Evolutionary conservation across 2,329 filamentous ascomycete species (phyloP).

Genomic region (Cytospora paraplurivora): DNA sequence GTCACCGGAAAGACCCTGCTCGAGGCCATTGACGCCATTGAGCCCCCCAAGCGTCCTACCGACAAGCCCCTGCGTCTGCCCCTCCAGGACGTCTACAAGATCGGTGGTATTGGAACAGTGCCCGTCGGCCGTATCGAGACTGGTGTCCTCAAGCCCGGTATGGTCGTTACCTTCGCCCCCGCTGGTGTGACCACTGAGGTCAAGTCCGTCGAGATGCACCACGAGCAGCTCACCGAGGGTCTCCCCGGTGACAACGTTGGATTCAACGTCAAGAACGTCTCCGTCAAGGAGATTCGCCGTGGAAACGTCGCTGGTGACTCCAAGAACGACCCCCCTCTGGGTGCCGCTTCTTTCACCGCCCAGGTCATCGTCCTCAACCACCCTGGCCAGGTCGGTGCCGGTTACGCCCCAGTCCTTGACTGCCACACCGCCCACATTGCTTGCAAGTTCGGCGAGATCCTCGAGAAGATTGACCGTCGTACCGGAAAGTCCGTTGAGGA

Average conservation of each 20-base stretch:
- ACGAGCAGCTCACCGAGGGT: constrained; percentile 97
- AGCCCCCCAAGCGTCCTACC: constrained; percentile 87
- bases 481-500: constrained; percentile 96
- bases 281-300: constrained; percentile 99
- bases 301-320: constrained; percentile 99
- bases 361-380: constrained; percentile 99
- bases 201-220: constrained; percentile 99
- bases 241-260: constrained; percentile 99
- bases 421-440: constrained; percentile 99
- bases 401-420: constrained; percentile 98
- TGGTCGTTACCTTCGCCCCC: constrained; percentile 98
- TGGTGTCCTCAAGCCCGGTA: constrained; percentile 86
- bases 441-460: constrained; percentile 99
- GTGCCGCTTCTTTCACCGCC: constrained; percentile 92
- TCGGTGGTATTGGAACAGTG: constrained; percentile 99
- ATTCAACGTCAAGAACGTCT: constrained; percentile 99
- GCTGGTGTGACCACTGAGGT: constrained; percentile 99
- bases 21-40: constrained; percentile 97
- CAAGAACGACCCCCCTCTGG: constrained; percentile 97
- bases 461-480: constrained; percentile 99
- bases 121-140: constrained; percentile 99
- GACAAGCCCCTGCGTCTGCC: constrained; percentile 99
- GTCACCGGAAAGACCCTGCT: constrained; percentile 93
- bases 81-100: constrained; percentile 99
- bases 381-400: constrained; percentile 98